Base-by-base conservation (phyloP, 352 stramenopile species). In the Lagenidium giganteum region DNA sequence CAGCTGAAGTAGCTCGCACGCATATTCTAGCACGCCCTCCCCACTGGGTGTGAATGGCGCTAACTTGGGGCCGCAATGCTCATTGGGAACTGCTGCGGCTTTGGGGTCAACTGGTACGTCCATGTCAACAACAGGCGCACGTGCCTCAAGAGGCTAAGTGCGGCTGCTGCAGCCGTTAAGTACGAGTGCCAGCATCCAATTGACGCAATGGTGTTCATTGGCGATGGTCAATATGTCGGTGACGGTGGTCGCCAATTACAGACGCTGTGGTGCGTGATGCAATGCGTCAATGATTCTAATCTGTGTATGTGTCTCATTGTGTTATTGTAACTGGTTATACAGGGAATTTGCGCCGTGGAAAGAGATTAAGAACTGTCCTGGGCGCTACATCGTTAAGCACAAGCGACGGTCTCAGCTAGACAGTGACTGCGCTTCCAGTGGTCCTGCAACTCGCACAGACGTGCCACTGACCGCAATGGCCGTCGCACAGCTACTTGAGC, bases 31-130 rank as follows among this genome's bases (percentile, higher is more conserved):
- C 41, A 88, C 80, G 25, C 57, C 77, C 43, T 80, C 63, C 33
- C 70, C 70, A 25, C 76, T 93, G 26, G 80, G 80, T 23, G 75
- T 89, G 70, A 88, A 93, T 40, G 80, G 80, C 41, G 80, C 80
- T 35, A 93, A 72, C 59, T 87, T 93, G 3, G 62, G 42, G 6
- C 67, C 67, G 39, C n/a, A n/a, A n/a, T n/a, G n/a, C n/a, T n/a
- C n/a, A n/a, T n/a, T n/a, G n/a, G n/a, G n/a, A n/a, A n/a, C n/a
- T n/a, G n/a, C n/a, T n/a, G n/a, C n/a, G n/a, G n/a, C n/a, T n/a
- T n/a, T n/a, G n/a, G n/a, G n/a, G n/a, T n/a, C n/a, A n/a, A n/a
- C n/a, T n/a, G n/a, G n/a, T n/a, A n/a, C n/a, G n/a, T n/a, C n/a
- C n/a, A n/a, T n/a, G n/a, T n/a, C n/a, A n/a, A n/a, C n/a, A n/a